Percentiles rank a stretch among this genome's conserved stretches.
These are phyloP conservation scores for Zalaria sp. DNA, from an alignment of 2,329 filamentous ascomycete genomes.

Conservation along the genomic window DNA sequence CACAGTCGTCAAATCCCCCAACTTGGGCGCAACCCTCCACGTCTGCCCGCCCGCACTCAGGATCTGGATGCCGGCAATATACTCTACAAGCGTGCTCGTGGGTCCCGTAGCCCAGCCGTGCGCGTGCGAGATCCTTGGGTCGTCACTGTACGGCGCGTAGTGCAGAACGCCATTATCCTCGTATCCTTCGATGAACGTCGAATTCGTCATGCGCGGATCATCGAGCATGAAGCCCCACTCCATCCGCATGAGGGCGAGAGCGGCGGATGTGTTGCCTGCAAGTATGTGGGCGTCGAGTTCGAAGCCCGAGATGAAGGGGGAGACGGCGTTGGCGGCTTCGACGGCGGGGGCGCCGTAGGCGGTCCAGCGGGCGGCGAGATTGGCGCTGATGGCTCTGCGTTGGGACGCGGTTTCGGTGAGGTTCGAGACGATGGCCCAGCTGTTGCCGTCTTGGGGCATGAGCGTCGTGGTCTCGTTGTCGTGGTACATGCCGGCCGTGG, in stretches of 20 bases:
- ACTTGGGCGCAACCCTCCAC: constrained; percentile 7
- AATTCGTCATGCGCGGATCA: constrained; percentile 26
- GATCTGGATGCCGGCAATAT: constrained; percentile 27
- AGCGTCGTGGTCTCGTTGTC: constrained; percentile 25
- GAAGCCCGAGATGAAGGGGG: constrained; percentile 28
- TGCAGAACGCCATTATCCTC: constrained; percentile 26
- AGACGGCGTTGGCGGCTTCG: constrained; percentile 25
- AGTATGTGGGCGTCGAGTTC: constrained; percentile 29
- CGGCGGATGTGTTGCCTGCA: constrained; percentile 21
- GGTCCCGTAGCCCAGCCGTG: constrained; percentile 39
- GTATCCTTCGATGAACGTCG: constrained; percentile 29
- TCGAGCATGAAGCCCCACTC: constrained; percentile 28
- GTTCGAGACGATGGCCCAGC: constrained; percentile 24
- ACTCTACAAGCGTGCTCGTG: constrained; percentile 27
- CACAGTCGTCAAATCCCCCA: constrained; percentile 2
- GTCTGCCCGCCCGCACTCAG: constrained; percentile 10
- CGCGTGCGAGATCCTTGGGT: constrained; percentile 25
- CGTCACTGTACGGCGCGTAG: constrained; percentile 31
- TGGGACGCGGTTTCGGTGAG: constrained; percentile 14
- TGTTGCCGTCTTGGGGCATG: constrained; percentile 40
- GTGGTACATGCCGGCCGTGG: constrained; percentile 18
- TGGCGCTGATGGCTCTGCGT: constrained; percentile 18
- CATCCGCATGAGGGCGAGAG: constrained; percentile 28
- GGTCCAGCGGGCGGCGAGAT: constrained; percentile 28
- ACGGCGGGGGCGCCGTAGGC: constrained; percentile 31